Base-by-base conservation (phyloP, 1,284 basidiomycete genomes). In the Cutaneotrichosporon cavernicola region DNA sequence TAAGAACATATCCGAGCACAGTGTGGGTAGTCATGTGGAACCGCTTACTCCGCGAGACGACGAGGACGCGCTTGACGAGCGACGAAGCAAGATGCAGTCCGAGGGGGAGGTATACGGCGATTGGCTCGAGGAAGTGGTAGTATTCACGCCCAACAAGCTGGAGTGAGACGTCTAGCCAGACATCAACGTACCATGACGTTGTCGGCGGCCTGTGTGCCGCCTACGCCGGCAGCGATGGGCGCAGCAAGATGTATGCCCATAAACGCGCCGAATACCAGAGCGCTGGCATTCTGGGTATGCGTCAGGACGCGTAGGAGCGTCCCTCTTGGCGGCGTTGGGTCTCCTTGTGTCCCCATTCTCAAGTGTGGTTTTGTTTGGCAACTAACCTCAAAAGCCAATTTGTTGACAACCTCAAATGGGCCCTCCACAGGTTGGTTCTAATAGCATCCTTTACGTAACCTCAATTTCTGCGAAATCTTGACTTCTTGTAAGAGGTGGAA, bases 211-310 rank as follows among this genome's bases (percentile, higher is more conserved):
- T 52, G 38, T 11, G 70, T 49, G 0, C 78, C 79, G 4, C 71
- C 75, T 0, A 76, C 34, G 5, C 72, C 68, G 32, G 77, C 77
- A 0, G 70, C 74, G 2, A 79, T 14, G 1, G 79, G 79, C 40
- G 75, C 72, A 7, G 71, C 74, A 11, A 80, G 67, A 63, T 80
- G 79, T 6, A 76, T 68, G 7, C 66, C 65, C 8, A 78, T 61
- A 60, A 80, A 80, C 21, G 75, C 68, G 26, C 72, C 69, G 59
- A 79, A 80, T 1, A 73, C 72, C 31, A 76, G 62, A 1, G 76
- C 79, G 3, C 73, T 76, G 14, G 74, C 73, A 60, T 80, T 79
- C 65, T 80, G 78, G 8, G 72, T 73, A 30, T 72, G 64, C 5
- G 76, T 77, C 13, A 80, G 67, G 10, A 73, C 63, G 34, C 74